Evolutionary conservation across 2,329 filamentous ascomycete species (phyloP).

Genomic region (Trichoderma sp.): DNA sequence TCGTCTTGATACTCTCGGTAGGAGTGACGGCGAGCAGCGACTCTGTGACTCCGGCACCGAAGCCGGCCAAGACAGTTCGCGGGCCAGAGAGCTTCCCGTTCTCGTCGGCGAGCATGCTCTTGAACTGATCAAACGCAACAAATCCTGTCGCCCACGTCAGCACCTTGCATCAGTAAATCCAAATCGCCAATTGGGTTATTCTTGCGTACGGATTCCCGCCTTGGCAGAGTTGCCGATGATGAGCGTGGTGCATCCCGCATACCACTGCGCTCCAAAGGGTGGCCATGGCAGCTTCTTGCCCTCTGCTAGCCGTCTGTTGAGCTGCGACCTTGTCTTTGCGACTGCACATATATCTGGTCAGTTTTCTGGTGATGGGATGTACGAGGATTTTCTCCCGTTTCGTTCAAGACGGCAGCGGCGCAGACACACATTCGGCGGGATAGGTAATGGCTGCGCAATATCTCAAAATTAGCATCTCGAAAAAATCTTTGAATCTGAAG

Average conservation of each 20-base stretch:
- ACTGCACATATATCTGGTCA: slow-evolving; percentile 48
- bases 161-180: background rate
- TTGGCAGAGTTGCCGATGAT: slow-evolving; percentile 97
- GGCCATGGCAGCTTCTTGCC: slow-evolving; percentile 92
- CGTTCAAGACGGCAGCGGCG: background rate
- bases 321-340: slow-evolving; percentile 90
- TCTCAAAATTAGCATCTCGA: background rate
- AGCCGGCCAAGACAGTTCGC: slow-evolving; percentile 86
- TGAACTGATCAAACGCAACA: slow-evolving; percentile 95
- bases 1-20: slow-evolving; percentile 98
- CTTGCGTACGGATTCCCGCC: slow-evolving; percentile 78
- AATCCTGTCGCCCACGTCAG: slow-evolving; percentile 49
- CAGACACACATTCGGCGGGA: slow-evolving; percentile 77
- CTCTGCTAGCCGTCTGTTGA: slow-evolving; percentile 79
- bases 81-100: slow-evolving; percentile 88
- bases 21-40: slow-evolving; percentile 91
- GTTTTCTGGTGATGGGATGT: background rate
- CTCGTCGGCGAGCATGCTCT: slow-evolving; percentile 73
- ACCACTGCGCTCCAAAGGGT: slow-evolving; percentile 91
- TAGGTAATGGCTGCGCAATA: slow-evolving; percentile 72
- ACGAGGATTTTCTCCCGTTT: background rate
- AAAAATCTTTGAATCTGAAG: background rate
- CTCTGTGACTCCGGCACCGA: slow-evolving; percentile 92
- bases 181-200: background rate
- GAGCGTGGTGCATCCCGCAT: slow-evolving; percentile 93